Conservation (phyloP, 2,329 filamentous ascomycete genomes). For the Trichophyton equinum region DNA sequence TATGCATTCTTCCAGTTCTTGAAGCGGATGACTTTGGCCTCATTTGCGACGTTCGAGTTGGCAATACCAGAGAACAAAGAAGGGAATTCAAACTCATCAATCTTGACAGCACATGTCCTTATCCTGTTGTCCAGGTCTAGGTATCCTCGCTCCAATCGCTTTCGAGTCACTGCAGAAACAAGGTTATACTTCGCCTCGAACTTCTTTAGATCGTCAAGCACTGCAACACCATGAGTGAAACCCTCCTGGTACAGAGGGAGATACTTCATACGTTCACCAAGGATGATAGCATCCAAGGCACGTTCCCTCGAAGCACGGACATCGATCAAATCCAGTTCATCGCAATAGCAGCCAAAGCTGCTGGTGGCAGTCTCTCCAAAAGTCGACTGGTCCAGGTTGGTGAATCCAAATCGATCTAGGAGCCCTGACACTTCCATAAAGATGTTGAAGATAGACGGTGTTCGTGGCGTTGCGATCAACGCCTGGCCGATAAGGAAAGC, state of each 20-base stretch:
- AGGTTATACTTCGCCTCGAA: conserved; percentile 56
- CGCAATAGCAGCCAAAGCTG: conserved; percentile 50
- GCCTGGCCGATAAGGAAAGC: conserved; percentile 52
- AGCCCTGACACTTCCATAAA: conserved; percentile 50
- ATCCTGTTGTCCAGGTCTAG: conserved; percentile 66
- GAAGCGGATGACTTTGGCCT: conserved; percentile 69
- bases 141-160: conserved; percentile 68
- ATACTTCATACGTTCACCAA: conserved; percentile 77
- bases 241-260: conserved; percentile 77
- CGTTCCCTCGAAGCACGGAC: conserved; percentile 73
- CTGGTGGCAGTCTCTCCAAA: conserved; percentile 47
- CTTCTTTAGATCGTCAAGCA: conserved; percentile 60
- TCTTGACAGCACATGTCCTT: conserved; percentile 54
- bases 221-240: conserved; percentile 81
- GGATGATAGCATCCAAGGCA: conserved; percentile 75
- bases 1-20: conserved; percentile 72
- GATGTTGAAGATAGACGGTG: conserved; percentile 45
- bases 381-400: conserved; percentile 50
- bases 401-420: conserved; percentile 46
- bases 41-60: conserved; percentile 63
- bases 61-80: conserved; percentile 79
- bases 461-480: conserved; percentile 45
- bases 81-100: conserved; percentile 87
- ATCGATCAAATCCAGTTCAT: conserved; percentile 65
- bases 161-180: conserved; percentile 58